A percentile compares a stretch with the other conserved stretches of the same genome.
Evolutionary conservation across 2,329 filamentous ascomycete genomes (phyloP).

Genomic region (Venturia oleaginea): DNA sequence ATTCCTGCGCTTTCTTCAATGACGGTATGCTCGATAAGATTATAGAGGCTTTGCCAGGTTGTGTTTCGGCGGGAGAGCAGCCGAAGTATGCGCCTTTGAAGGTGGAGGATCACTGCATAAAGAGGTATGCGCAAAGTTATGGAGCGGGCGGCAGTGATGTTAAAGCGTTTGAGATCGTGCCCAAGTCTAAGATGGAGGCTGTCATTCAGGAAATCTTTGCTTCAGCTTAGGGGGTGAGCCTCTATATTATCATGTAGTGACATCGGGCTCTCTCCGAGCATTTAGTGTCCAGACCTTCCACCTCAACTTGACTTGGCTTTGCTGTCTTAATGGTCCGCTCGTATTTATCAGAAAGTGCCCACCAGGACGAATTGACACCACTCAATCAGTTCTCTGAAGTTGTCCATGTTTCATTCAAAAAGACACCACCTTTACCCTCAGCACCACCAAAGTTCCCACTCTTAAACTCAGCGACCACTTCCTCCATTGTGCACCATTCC

Average conservation of each 20-base stretch:
- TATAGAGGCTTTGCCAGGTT: constrained; percentile 29
- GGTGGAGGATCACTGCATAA: constrained; percentile 26
- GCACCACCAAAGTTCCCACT: constrained; percentile 26
- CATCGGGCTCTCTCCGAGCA: background rate
- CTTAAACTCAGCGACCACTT: constrained; percentile 30
- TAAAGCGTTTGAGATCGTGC: background rate
- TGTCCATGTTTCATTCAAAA: background rate
- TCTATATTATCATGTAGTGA: no score
- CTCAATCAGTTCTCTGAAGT: no score
- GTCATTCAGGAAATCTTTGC: background rate
- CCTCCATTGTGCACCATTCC: constrained; percentile 31
- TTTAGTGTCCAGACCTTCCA: background rate
- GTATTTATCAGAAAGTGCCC: no score
- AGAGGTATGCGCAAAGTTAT: constrained; percentile 24
- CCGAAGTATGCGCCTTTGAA: constrained; percentile 25
- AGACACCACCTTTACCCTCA: constrained; percentile 25
- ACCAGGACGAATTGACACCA: no score
- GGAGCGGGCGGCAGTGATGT: constrained; percentile 12
- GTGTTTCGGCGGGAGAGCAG: constrained; percentile 24
- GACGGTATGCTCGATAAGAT: constrained; percentile 25
- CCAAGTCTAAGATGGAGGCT: background rate
- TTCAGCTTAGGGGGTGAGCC: background rate
- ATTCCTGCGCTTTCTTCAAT: constrained; percentile 27
- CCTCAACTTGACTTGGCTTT: background rate
- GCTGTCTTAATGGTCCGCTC: no score